phyloP scores from a whole-genome alignment of 371 early-diverging fungal species.

The Chytridium lagenaria region DNA sequence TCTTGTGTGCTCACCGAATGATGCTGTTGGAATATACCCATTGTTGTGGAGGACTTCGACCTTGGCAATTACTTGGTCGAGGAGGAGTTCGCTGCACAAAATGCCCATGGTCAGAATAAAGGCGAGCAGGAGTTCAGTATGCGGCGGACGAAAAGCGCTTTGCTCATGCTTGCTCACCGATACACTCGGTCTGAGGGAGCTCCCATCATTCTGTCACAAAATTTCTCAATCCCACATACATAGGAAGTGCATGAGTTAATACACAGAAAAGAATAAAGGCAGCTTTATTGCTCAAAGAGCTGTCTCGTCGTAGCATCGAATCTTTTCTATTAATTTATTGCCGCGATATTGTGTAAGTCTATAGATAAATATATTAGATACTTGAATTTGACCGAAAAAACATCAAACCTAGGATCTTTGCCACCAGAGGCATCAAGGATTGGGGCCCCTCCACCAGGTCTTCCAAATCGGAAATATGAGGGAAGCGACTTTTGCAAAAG shows the following conservation, averaged over 20 bases:
- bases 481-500: neutral
- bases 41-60: slow-evolving; percentile 6
- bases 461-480: slow-evolving; percentile 9
- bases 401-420: neutral
- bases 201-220: neutral
- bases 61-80: neutral
- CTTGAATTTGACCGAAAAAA: neutral
- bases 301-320: slow-evolving; percentile 11
- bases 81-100: slow-evolving; percentile 8
- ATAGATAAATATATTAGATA: neutral
- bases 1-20: neutral
- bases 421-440: neutral
- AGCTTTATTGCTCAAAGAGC: neutral
- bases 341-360: neutral
- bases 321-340: slow-evolving; percentile 7
- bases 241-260: neutral
- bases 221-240: no score
- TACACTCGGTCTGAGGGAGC: neutral
- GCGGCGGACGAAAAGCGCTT: neutral
- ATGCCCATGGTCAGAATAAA: neutral
- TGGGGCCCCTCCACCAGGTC: slow-evolving; percentile 11
- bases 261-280: neutral
- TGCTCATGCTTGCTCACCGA: neutral
- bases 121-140: neutral
- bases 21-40: slow-evolving; percentile 3